Evolutionary conservation across 495 filamentous ascomycete genomes (phyloP).

Genomic region (Aspergillus taichungensis): DNA sequence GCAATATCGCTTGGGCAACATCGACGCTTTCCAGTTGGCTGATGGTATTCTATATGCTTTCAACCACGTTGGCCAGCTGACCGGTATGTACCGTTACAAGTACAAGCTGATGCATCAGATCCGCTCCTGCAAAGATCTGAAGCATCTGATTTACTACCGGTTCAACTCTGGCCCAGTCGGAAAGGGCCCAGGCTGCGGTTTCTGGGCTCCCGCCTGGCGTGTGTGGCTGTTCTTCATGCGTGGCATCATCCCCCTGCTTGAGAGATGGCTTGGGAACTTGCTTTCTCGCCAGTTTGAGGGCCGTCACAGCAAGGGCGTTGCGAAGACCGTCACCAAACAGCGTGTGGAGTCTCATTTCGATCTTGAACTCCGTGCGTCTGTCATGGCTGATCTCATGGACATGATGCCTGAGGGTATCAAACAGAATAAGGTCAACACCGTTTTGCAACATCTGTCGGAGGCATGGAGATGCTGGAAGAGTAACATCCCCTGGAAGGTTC

Average conservation of each 20-base stretch:
- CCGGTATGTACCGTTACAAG: conserved; percentile 99
- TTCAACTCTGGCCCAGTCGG: conserved; percentile 98
- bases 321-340: conserved; percentile 99
- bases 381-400: conserved; percentile 98
- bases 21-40: conserved; percentile 97
- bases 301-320: conserved; percentile 97
- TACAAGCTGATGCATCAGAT: conserved; percentile 99
- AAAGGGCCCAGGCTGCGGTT: conserved; percentile 96
- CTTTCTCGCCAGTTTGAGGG: conserved; percentile 97
- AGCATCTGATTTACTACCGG: conserved; percentile 98
- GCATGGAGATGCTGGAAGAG: conserved; percentile 99
- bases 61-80: conserved; percentile 98
- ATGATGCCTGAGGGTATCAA: conserved; percentile 99
- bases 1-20: conserved; percentile 95
- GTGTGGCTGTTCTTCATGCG: conserved; percentile 99
- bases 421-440: conserved; percentile 98
- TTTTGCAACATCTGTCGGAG: conserved; percentile 93
- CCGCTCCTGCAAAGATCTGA: conserved; percentile 96
- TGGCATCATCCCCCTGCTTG: conserved; percentile 92
- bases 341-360: conserved; percentile 99
- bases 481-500: conserved; percentile 99
- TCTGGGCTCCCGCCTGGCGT: conserved; percentile 98
- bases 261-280: conserved; percentile 96
- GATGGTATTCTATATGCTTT: conserved; percentile 98
- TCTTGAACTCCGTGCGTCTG: conserved; percentile 91